Evolutionary conservation across 1,284 basidiomycete genomes (phyloP).

Genomic region (Ceraceosorus bombacis): DNA sequence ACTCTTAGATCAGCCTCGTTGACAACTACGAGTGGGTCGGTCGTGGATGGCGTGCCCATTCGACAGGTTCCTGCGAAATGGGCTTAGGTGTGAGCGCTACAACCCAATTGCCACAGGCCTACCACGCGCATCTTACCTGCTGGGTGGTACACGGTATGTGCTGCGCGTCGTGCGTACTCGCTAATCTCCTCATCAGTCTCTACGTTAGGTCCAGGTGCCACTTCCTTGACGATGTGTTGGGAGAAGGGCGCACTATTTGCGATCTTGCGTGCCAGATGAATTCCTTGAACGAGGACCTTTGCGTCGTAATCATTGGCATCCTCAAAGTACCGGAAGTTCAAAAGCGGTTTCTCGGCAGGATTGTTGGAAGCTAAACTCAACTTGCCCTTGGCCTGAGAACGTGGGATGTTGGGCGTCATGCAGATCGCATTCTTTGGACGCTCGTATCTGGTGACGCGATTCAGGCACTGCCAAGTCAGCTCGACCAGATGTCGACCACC

Average conservation of each 20-base stretch:
- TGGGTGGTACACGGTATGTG: constrained; percentile 49
- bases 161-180: constrained; percentile 43
- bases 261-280: constrained; percentile 55
- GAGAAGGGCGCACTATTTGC: constrained; percentile 52
- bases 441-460: constrained; percentile 41
- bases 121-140: constrained; percentile 14
- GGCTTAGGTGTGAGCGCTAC: constrained; percentile 48
- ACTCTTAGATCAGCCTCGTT: constrained; percentile 41
- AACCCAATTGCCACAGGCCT: too few relatives aligned
- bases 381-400: constrained; percentile 50
- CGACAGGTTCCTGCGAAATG: constrained; percentile 47
- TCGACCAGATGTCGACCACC: too few relatives aligned
- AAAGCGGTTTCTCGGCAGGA: constrained; percentile 50
- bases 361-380: constrained; percentile 50
- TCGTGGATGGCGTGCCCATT: constrained; percentile 42
- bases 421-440: constrained; percentile 48
- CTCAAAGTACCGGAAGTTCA: constrained; percentile 55
- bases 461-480: too few relatives aligned
- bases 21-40: constrained; percentile 39
- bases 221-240: constrained; percentile 49
- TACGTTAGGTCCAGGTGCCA: constrained; percentile 47
- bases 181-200: constrained; percentile 43
- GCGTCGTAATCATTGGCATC: constrained; percentile 53
- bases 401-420: constrained; percentile 50
- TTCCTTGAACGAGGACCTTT: constrained; percentile 53